Conservation (phyloP, 2,329 filamentous ascomycete species). For the Incumbomyces lentus region DNA sequence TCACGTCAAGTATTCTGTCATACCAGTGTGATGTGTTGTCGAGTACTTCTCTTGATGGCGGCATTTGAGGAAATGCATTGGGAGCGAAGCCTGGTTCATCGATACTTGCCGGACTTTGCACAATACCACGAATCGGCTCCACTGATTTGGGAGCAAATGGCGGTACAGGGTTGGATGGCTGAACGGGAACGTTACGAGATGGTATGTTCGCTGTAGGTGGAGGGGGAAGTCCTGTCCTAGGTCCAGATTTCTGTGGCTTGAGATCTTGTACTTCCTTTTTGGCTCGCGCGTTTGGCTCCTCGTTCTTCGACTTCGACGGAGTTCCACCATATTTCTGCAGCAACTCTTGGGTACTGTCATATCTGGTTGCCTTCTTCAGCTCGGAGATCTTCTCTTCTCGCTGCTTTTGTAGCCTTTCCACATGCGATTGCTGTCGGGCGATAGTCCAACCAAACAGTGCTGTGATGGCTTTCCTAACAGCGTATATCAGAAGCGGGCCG, state of each 20-base stretch:
- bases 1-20: conserved; percentile 80
- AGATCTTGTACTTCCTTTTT: conserved; percentile 11
- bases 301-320: conserved; percentile 33
- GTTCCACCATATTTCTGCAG: conserved; percentile 84
- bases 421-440: conserved; percentile 53
- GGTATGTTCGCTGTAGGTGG: conserved; percentile 58
- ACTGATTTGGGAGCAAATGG: background rate
- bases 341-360: conserved; percentile 85
- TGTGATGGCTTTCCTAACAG: conserved; percentile 55
- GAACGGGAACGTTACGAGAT: conserved; percentile 24
- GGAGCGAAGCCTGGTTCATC: conserved; percentile 38
- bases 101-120: conserved; percentile 16
- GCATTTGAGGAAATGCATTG: conserved; percentile 32
- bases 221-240: conserved; percentile 46
- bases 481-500: conserved; percentile 73
- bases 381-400: conserved; percentile 82
- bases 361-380: conserved; percentile 88
- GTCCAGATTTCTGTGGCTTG: conserved; percentile 24
- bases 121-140: background rate
- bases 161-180: conserved; percentile 10
- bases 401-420: conserved; percentile 68
- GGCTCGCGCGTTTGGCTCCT: conserved; percentile 21
- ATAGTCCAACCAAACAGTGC: conserved; percentile 75
- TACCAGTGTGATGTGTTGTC: conserved; percentile 64
- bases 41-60: conserved; percentile 23